Conservation (phyloP, 1,139 yeast species). For the Candida neerlandica region DNA sequence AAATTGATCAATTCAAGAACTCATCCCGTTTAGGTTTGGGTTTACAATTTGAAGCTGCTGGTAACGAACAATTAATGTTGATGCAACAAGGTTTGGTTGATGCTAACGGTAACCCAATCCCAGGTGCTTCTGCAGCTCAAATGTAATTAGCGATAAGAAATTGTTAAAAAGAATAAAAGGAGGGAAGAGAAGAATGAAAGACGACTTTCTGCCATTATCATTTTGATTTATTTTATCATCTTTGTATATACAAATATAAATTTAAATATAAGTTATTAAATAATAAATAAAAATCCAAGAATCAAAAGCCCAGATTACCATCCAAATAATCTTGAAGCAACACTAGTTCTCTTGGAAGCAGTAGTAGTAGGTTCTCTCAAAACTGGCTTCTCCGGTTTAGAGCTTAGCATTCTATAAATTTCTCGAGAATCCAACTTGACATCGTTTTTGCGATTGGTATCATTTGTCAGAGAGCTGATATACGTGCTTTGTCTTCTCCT, state of each 20-base stretch:
- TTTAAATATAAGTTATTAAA: conserved; percentile 4
- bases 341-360: conserved; percentile 9
- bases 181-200: neutral
- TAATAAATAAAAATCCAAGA: neutral
- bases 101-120: conserved; percentile 81
- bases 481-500: conserved; percentile 11
- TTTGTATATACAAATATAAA: conserved; percentile 5
- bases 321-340: conserved; percentile 37
- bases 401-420: conserved; percentile 26
- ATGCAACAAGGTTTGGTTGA: conserved; percentile 80
- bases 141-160: conserved; percentile 4
- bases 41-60: conserved; percentile 92
- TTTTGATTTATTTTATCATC: conserved; percentile 8
- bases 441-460: conserved; percentile 4
- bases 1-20: conserved; percentile 87
- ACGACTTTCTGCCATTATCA: neutral
- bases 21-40: conserved; percentile 90
- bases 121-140: conserved; percentile 55
- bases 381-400: conserved; percentile 13
- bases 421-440: conserved; percentile 24
- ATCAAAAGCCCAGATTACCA: conserved; percentile 26
- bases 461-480: neutral
- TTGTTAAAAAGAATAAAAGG: neutral
- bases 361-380: conserved; percentile 4
- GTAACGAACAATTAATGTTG: conserved; percentile 80